Percentiles rank a stretch among this genome's conserved stretches.
Evolutionary conservation across 768 basidiomycete genomes (phyloP).

Genomic region (Pleurotus sapidus): DNA sequence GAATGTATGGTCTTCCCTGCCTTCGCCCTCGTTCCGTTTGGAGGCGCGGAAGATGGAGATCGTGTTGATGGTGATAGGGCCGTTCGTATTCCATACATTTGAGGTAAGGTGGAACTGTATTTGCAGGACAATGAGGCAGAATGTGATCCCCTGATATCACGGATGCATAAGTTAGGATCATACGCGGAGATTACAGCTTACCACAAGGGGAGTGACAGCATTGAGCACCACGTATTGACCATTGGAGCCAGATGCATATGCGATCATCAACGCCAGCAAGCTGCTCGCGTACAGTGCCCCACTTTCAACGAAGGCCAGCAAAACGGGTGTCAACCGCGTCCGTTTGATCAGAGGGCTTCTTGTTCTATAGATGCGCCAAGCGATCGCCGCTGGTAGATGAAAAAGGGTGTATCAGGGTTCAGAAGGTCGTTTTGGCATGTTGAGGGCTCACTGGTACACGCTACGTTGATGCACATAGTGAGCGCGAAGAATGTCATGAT

Average conservation of each 20-base stretch:
- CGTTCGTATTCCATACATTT: background rate
- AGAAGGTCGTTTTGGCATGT: background rate
- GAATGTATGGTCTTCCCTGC: no score
- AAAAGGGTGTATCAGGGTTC: background rate
- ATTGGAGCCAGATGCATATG: background rate
- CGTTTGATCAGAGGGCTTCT: no score
- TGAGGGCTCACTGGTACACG: background rate
- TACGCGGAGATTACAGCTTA: background rate
- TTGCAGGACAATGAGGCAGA: background rate
- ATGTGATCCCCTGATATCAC: background rate
- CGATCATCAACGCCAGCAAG: background rate
- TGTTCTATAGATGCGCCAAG: background rate
- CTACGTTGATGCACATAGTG: background rate
- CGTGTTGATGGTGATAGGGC: no score
- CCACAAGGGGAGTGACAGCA: background rate
- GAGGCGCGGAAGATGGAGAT: no score
- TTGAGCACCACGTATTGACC: background rate
- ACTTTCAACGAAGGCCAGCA: background rate
- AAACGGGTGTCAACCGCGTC: no score
- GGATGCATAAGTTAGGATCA: no score
- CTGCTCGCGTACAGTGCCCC: background rate
- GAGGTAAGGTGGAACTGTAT: background rate
- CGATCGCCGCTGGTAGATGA: background rate
- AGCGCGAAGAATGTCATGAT: background rate
- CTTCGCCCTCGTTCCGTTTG: no score